Conservation (phyloP, 495 filamentous ascomycete species). For the Neurospora intermedia region DNA sequence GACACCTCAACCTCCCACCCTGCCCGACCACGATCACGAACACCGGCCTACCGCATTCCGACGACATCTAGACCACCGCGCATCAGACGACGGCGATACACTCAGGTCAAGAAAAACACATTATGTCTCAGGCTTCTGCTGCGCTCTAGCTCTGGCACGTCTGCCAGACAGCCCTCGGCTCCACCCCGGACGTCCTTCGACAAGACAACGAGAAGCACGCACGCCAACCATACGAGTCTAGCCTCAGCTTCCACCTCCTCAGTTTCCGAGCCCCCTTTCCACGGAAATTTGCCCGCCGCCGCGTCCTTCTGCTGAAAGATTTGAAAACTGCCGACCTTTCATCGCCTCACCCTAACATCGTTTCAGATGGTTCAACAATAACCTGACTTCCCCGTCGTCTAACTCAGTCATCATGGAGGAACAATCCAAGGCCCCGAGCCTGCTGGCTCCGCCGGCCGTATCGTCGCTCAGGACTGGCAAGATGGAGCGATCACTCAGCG, state of each 20-base stretch:
- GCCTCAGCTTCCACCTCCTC: background rate
- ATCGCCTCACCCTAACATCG: background rate
- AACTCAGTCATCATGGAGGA: constrained; percentile 32
- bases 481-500: constrained; percentile 45
- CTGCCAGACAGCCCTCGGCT: constrained; percentile 24
- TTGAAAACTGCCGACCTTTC: background rate
- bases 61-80: background rate
- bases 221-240: background rate
- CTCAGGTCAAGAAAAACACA: constrained; percentile 18
- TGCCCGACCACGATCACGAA: background rate
- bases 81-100: background rate
- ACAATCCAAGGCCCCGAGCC: constrained; percentile 20
- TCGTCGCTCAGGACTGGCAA: constrained; percentile 35
- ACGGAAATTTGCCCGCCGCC: background rate
- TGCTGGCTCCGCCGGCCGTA: constrained; percentile 38
- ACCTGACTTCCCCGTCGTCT: background rate
- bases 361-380: background rate
- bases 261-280: background rate
- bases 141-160: constrained; percentile 38
- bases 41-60: background rate
- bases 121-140: constrained; percentile 38
- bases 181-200: background rate
- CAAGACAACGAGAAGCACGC: background rate
- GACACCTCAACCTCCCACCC: background rate
- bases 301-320: background rate